phyloP scores from a whole-genome alignment of 208 protist genomes.

The Trypanosoma conorhini region DNA sequence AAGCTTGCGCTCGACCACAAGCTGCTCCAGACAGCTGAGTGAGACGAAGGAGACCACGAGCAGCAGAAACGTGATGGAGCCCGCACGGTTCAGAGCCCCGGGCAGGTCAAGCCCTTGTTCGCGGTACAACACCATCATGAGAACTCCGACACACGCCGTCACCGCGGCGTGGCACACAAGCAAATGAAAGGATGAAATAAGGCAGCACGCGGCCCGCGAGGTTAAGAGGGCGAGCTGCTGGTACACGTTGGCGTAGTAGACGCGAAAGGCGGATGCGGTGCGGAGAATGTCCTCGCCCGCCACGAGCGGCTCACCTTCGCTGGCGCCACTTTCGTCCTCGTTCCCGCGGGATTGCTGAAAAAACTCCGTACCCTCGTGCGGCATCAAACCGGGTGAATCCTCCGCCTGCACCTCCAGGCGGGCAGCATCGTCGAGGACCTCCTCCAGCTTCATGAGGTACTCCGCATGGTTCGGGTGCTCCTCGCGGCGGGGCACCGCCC shows the following conservation, averaged over 20 bases:
- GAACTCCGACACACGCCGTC: constrained; percentile 58
- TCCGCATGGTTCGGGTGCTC: constrained; percentile 78
- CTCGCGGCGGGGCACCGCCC: constrained; percentile 36
- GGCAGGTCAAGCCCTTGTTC: constrained; percentile 81
- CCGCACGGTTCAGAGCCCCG: constrained; percentile 86
- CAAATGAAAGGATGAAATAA: constrained; percentile 81
- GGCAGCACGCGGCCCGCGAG: constrained; percentile 58
- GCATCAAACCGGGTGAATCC: constrained; percentile 17
- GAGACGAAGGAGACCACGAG: constrained; percentile 88
- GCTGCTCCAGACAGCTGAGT: constrained; percentile 86
- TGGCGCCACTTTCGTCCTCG: background rate
- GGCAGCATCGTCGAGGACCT: constrained; percentile 68
- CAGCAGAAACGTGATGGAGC: constrained; percentile 82
- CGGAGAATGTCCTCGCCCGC: constrained; percentile 44
- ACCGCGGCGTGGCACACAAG: constrained; percentile 83
- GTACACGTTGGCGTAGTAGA: constrained; percentile 88
- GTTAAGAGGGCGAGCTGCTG: constrained; percentile 77
- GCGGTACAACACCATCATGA: constrained; percentile 86
- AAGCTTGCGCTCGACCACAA: constrained; percentile 86
- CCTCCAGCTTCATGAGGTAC: constrained; percentile 88
- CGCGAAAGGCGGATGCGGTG: constrained; percentile 44
- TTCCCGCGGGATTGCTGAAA: constrained; percentile 5
- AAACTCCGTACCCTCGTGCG: constrained; percentile 16
- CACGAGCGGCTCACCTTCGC: constrained; percentile 9
- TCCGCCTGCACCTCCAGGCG: constrained; percentile 62